A percentile compares a stretch with the other conserved stretches of the same genome.
Evolutionary conservation across 1,284 basidiomycete species (phyloP).

Genomic region (Ganoderma leucocontextum): DNA sequence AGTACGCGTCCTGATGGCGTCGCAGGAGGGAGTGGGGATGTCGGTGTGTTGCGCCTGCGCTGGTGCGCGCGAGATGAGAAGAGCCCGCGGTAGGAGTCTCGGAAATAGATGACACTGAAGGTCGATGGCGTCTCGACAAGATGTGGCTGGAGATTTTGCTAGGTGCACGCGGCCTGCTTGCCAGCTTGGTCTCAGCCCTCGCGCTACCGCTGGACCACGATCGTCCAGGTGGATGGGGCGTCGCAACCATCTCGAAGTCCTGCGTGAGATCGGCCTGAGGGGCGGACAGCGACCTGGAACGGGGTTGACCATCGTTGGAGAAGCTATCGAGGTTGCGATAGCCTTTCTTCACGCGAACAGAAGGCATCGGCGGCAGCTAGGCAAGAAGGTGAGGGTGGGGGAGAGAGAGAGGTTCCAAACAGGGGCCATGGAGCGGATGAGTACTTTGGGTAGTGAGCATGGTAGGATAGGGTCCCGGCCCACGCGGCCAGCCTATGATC

Average conservation of each 20-base stretch:
- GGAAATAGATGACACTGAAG: background rate
- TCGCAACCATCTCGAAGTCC: slow-evolving; percentile 2
- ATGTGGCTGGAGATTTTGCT: slow-evolving; percentile 43
- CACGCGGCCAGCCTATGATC: background rate
- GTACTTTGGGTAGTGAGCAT: background rate
- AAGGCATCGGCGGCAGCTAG: slow-evolving; percentile 54
- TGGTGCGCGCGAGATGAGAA: slow-evolving; percentile 15
- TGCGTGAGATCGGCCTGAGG: background rate
- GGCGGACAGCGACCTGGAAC: slow-evolving; percentile 24
- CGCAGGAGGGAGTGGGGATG: slow-evolving; percentile 15
- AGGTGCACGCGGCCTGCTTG: slow-evolving; percentile 24
- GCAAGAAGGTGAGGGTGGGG: slow-evolving; percentile 12
- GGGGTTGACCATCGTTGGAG: slow-evolving; percentile 16
- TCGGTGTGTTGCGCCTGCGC: background rate
- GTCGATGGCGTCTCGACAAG: slow-evolving; percentile 26
- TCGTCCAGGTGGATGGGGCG: background rate
- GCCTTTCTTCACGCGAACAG: slow-evolving; percentile 60
- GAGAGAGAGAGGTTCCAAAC: background rate
- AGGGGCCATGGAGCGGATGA: slow-evolving; percentile 4
- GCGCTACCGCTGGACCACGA: slow-evolving; percentile 20
- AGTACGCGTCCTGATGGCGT: slow-evolving; percentile 19
- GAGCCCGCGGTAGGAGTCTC: slow-evolving; percentile 14
- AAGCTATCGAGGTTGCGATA: slow-evolving; percentile 51
- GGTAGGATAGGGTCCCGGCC: background rate
- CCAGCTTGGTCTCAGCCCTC: background rate